Base-by-base conservation (phyloP, 306 rosid species). In the Cicer chorassanicum region DNA sequence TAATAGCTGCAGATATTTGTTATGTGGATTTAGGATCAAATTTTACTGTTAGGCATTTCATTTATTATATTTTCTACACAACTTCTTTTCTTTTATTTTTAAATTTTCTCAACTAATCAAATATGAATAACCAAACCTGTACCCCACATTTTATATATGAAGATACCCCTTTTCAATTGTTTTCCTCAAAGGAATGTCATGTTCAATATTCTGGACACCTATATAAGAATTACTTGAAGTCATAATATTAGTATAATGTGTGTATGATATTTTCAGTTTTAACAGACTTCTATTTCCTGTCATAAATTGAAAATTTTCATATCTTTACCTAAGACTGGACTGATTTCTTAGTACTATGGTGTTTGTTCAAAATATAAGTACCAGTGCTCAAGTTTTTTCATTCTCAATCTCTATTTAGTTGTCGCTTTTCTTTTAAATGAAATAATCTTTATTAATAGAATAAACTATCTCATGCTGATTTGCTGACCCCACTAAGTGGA, bases 171-270 rank as follows among this genome's bases (percentile, higher is more conserved):
- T 48, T 74, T 13, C n/a, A 39, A 40, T 19, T 13, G 55, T 39
- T 41, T 65, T 65, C 46, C 21, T 2, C 55, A 8, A 21, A 9
- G 21, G 29, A 53, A 11, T 41, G 19, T 11, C 50, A 13, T 51
- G 57, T 38, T 63, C 41, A 39, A 39, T 75, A 51, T 48, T 64
- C 16, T 75, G 43, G 29, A 13, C 38, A 59, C 11, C 40, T 38
- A 38, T 8, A 42, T 72, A 42, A 59, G 42, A 72, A 61, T 42
- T 72, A 72, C 45, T 8, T 48, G 39, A 9, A n/a, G n/a, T 57
- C 15, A 42, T 4, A 42, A 19, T 57, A 42, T 56, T 12, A 2
- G 5, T 55, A 19, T 19, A 19, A 19, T 29, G 24, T 24, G 48
- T 16, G 72, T 10, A 18, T 34, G 7, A 1, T 36, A 34, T 51